Base-by-base conservation (phyloP, 768 basidiomycete genomes). In the Xerocomus potaroensis region DNA sequence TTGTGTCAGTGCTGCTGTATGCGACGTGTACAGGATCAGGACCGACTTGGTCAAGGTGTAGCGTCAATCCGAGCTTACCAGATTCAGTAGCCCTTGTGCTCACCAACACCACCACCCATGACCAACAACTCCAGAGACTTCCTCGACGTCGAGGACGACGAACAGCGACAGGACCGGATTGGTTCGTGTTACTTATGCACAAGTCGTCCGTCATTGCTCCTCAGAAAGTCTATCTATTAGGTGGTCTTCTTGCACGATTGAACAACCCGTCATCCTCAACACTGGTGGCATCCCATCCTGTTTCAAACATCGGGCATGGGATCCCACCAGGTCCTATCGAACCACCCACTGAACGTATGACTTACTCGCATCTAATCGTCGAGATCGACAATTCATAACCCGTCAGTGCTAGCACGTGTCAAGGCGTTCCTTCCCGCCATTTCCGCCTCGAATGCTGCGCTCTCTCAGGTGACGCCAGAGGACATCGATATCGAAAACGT, bases 401-500 rank as follows among this genome's bases (percentile, higher is more conserved):
- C 5, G 19, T 15, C 51, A 88, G 86, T 88, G 16, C 68, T 89
- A 6, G 71, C 78, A 9, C 78, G 84, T 15, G 71, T 87, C 4
- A 77, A 80, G 59, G 75, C 78, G 0, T 87, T 88, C 58, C 74
- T 88, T 5, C 84, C 84, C 3, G 69, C 78, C 53, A 68, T 87
- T 15, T 76, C 80, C 38, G 81, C 80, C 11, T 82, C 84, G 3
- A 87, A 86, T 54, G 72, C 71, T 2, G 61, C 73, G 1, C 72
- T 87, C 15, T 56, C 71, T 3, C 68, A 72, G 31, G 61, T 64
- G 32, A 73, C 81, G 48, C 83, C 81, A 1, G 58, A 62, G 15
- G 82, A 79, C 54, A 68, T 87, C n/a, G 79, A 87, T 56, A 85
- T 89, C 32, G 87, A 89, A 62, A 72, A 82, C 47, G 54, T 87